These are phyloP conservation scores for Neurospora sp. DNA, from an alignment of 495 filamentous ascomycete genomes.

Conservation along the genomic window DNA sequence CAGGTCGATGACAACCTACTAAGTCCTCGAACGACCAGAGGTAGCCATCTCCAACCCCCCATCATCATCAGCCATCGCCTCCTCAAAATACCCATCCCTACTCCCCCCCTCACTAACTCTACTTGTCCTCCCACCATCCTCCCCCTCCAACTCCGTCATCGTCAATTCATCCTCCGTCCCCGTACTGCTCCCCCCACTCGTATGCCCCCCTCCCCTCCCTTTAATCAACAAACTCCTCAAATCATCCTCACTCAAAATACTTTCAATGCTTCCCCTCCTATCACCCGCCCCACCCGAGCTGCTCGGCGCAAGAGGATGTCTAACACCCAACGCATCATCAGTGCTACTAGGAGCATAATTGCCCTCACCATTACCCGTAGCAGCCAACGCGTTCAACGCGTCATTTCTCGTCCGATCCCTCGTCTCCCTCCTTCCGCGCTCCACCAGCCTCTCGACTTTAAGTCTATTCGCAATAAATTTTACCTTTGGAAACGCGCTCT, in stretches of 20 bases:
- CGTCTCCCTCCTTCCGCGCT: conserved; percentile 56
- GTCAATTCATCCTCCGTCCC: conserved; percentile 14
- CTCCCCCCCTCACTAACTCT: background rate
- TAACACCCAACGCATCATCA: background rate
- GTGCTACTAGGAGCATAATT: background rate
- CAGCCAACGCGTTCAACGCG: background rate
- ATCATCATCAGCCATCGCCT: background rate
- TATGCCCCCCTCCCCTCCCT: background rate
- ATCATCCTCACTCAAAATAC: conserved; percentile 19
- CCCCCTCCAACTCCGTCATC: conserved; percentile 10
- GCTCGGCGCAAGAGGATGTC: background rate
- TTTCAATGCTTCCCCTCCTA: conserved; percentile 19
- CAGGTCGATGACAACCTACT: background rate
- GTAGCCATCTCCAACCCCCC: conserved; percentile 1
- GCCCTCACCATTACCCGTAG: background rate
- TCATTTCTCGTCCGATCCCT: conserved; percentile 31
- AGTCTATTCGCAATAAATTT: conserved; percentile 82
- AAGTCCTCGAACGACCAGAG: background rate
- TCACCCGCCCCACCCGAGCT: background rate
- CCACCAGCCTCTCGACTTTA: conserved; percentile 69
- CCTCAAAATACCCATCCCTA: background rate
- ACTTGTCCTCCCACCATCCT: background rate
- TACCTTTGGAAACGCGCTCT: conserved; percentile 78
- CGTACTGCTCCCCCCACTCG: background rate
- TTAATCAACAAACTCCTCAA: conserved; percentile 11